These are phyloP conservation scores for Saturnispora mendoncae DNA, from an alignment of 805 yeast species.

Conservation along the genomic window DNA sequence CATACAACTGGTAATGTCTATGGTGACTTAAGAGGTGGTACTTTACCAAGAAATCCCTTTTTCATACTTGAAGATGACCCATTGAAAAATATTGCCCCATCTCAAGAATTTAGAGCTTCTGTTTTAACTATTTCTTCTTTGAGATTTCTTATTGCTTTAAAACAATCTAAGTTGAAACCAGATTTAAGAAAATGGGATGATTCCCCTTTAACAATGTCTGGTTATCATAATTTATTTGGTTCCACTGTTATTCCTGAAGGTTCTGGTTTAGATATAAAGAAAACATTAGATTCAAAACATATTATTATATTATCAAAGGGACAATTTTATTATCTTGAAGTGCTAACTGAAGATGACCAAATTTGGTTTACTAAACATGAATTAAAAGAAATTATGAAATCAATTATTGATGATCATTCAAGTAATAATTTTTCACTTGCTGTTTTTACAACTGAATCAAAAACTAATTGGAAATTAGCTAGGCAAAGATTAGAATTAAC, in stretches of 20 bases:
- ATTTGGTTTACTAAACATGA: slow-evolving; percentile 50
- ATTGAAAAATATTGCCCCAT: slow-evolving; percentile 44
- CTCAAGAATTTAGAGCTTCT: slow-evolving; percentile 62
- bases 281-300: slow-evolving; percentile 36
- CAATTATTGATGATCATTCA: slow-evolving; percentile 35
- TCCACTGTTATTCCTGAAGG: slow-evolving; percentile 49
- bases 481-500: slow-evolving; percentile 34
- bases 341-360: slow-evolving; percentile 33
- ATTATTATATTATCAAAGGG: slow-evolving; percentile 42
- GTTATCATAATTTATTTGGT: slow-evolving; percentile 61
- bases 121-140: slow-evolving; percentile 56
- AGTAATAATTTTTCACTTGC: slow-evolving; percentile 38
- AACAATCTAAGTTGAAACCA: slow-evolving; percentile 44
- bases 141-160: slow-evolving; percentile 53
- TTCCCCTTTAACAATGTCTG: slow-evolving; percentile 54
- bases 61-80: slow-evolving; percentile 71
- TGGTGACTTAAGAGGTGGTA: slow-evolving; percentile 56
- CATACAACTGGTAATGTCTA: slow-evolving; percentile 51
- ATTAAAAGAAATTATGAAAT: slow-evolving; percentile 35
- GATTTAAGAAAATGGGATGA: slow-evolving; percentile 47
- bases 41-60: slow-evolving; percentile 71
- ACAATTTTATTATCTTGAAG: slow-evolving; percentile 43
- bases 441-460: slow-evolving; percentile 45
- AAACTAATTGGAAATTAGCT: slow-evolving; percentile 39
- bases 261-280: slow-evolving; percentile 33